Conservation (phyloP, 495 filamentous ascomycete species). For the Extremus antarcticus region DNA sequence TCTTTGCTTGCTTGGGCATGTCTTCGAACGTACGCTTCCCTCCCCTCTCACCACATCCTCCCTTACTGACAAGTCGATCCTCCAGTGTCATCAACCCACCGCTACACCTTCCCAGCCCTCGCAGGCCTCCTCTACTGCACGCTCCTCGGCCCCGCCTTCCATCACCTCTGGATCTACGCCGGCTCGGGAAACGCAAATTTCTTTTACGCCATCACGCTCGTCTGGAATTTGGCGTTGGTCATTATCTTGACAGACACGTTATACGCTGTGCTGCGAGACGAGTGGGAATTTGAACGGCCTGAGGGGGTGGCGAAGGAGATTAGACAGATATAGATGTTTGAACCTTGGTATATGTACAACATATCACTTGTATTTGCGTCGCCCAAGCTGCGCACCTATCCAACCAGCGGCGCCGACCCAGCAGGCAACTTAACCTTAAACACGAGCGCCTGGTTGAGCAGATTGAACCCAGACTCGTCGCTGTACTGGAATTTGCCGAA, state of each 20-base stretch:
- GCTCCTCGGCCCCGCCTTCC: constrained; percentile 87
- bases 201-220: constrained; percentile 96
- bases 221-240: constrained; percentile 85
- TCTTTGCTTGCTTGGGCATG: constrained; percentile 78
- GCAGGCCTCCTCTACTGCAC: constrained; percentile 75
- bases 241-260: constrained; percentile 71
- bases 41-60: neutral
- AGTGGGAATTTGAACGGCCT: constrained; percentile 86
- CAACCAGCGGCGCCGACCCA: constrained; percentile 17
- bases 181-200: constrained; percentile 98
- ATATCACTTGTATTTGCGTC: no score
- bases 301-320: constrained; percentile 81
- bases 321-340: constrained; percentile 50
- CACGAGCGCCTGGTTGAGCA: constrained; percentile 62
- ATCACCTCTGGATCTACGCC: constrained; percentile 96
- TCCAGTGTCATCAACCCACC: constrained; percentile 35
- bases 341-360: no score
- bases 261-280: constrained; percentile 81
- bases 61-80: neutral
- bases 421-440: constrained; percentile 55
- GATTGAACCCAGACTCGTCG: constrained; percentile 50
- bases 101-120: constrained; percentile 79
- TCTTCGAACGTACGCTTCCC: constrained; percentile 68
- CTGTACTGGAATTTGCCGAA: constrained; percentile 48
- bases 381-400: no score